phyloP scores from a whole-genome alignment of 495 filamentous ascomycete genomes.

The Aspergillus carlsbadensis region DNA sequence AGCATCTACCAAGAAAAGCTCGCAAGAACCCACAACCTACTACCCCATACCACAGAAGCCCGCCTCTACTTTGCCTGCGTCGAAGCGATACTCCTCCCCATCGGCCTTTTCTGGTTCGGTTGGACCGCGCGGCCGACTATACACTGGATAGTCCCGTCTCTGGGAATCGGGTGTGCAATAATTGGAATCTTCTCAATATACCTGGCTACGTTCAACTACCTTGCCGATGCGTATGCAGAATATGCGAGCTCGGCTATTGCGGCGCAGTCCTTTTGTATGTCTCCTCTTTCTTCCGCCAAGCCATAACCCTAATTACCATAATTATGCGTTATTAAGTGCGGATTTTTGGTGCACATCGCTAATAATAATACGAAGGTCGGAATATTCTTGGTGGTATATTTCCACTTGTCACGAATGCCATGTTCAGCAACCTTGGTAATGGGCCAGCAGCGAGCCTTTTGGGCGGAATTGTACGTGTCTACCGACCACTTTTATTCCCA shows the following conservation, averaged over 20 bases:
- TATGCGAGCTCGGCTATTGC: constrained; percentile 86
- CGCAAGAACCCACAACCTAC: constrained; percentile 37
- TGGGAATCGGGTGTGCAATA: constrained; percentile 71
- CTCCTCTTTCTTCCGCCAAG: neutral
- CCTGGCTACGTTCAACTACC: constrained; percentile 88
- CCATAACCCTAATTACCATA: neutral
- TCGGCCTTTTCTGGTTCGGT: constrained; percentile 80
- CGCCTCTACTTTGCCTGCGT: constrained; percentile 82
- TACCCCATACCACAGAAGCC: constrained; percentile 63
- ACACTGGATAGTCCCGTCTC: constrained; percentile 74
- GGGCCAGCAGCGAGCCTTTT: constrained; percentile 65
- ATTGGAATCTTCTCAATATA: constrained; percentile 90
- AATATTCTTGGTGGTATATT: constrained; percentile 78
- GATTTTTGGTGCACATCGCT: neutral
- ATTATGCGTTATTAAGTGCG: neutral
- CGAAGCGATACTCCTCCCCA: constrained; percentile 64
- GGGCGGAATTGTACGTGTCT: constrained; percentile 53
- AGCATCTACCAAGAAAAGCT: constrained; percentile 70
- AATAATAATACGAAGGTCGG: constrained; percentile 35
- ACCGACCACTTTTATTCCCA: too few relatives aligned
- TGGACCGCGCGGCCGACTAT: constrained; percentile 67
- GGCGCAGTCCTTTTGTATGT: constrained; percentile 55
- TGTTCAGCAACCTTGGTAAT: constrained; percentile 66
- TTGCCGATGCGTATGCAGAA: constrained; percentile 83
- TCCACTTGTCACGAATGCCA: constrained; percentile 62